Conservation (phyloP, 2,329 filamentous ascomycete species). For the Neodidymelliopsis sp. region DNA sequence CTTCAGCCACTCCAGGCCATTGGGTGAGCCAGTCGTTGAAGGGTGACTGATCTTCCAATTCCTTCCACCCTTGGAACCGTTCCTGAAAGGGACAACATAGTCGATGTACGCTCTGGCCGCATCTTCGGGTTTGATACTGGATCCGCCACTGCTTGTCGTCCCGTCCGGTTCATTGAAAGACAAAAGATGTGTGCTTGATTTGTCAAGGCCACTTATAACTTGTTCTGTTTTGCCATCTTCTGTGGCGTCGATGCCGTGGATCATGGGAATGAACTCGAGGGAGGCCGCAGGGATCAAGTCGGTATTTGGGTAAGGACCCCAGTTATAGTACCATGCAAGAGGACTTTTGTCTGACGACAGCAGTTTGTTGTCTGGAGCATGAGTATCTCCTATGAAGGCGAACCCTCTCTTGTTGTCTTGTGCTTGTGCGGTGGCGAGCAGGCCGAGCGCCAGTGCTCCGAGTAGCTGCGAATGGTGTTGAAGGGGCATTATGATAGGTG, state of each 20-base stretch:
- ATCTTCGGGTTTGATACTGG: slow-evolving; percentile 64
- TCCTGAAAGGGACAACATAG: slow-evolving; percentile 73
- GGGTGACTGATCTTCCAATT: slow-evolving; percentile 71
- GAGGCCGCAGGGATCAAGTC: slow-evolving; percentile 55
- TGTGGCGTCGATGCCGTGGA: slow-evolving; percentile 68
- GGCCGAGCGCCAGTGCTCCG: slow-evolving; percentile 6
- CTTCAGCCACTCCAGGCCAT: slow-evolving; percentile 71
- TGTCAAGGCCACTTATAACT: slow-evolving; percentile 64
- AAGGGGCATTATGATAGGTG: background rate
- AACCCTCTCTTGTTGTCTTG: slow-evolving; percentile 73
- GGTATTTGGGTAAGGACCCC: slow-evolving; percentile 64
- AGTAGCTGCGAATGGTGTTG: slow-evolving; percentile 9
- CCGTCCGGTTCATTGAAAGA: slow-evolving; percentile 84
- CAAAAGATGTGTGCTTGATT: slow-evolving; percentile 70
- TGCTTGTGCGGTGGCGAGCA: slow-evolving; percentile 24
- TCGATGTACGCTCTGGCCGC: slow-evolving; percentile 76
- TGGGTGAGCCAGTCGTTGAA: slow-evolving; percentile 68
- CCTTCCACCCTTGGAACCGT: slow-evolving; percentile 57
- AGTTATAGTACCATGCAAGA: slow-evolving; percentile 89
- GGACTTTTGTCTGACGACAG: slow-evolving; percentile 68
- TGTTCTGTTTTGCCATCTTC: slow-evolving; percentile 62
- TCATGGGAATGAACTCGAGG: slow-evolving; percentile 81
- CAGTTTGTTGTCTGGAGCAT: slow-evolving; percentile 66
- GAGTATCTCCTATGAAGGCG: slow-evolving; percentile 68
- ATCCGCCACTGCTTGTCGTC: slow-evolving; percentile 65